Evolutionary conservation across 306 rosid species (phyloP).

Genomic region (Rosa persica): DNA sequence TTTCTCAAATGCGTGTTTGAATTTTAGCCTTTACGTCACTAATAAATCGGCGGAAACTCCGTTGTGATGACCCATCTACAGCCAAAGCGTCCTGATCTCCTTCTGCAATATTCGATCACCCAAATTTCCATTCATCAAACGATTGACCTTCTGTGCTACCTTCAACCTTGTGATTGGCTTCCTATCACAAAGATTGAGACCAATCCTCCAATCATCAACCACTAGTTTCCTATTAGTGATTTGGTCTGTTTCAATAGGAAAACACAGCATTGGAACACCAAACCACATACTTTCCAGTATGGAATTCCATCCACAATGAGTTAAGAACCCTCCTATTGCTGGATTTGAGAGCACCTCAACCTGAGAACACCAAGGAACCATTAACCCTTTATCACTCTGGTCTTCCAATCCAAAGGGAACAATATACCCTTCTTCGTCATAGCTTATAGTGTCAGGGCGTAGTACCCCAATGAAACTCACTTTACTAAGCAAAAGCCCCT

Average conservation of each 20-base stretch:
- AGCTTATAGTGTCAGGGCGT: slow-evolving; percentile 17
- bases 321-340: slow-evolving; percentile 31
- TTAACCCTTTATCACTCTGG: slow-evolving; percentile 17
- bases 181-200: slow-evolving; percentile 31
- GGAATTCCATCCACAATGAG: slow-evolving; percentile 42
- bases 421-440: neutral
- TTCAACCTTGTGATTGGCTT: slow-evolving; percentile 21
- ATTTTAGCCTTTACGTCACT: slow-evolving; percentile 23
- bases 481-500: slow-evolving; percentile 22
- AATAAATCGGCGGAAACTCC: slow-evolving; percentile 20
- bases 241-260: slow-evolving; percentile 27
- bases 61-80: slow-evolving; percentile 25
- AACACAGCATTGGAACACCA: slow-evolving; percentile 33
- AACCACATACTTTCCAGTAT: slow-evolving; percentile 35
- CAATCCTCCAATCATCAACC: slow-evolving; percentile 43
- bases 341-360: slow-evolving; percentile 30
- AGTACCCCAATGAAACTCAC: slow-evolving; percentile 33
- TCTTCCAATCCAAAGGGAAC: slow-evolving; percentile 27
- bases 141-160: slow-evolving; percentile 29
- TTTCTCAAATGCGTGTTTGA: neutral
- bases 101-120: slow-evolving; percentile 25
- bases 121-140: slow-evolving; percentile 18
- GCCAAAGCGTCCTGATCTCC: slow-evolving; percentile 16
- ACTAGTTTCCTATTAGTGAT: slow-evolving; percentile 35
- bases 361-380: slow-evolving; percentile 34